phyloP scores from a whole-genome alignment of 2,329 filamentous ascomycete species.

The Zasmidium cellare region DNA sequence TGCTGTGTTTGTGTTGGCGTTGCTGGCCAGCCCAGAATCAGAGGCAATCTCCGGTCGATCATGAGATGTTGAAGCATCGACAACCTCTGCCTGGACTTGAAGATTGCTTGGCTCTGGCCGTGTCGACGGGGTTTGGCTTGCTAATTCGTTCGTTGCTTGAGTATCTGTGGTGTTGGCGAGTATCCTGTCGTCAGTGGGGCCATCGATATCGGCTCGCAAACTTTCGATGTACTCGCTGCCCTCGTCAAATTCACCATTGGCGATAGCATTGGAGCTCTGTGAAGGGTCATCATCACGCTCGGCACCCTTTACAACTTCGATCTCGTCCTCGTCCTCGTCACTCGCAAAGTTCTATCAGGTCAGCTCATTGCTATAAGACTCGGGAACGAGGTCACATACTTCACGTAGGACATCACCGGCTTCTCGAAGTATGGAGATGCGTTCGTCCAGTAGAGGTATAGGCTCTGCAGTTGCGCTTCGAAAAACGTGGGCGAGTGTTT shows the following conservation, averaged over 20 bases:
- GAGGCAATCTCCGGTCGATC: constrained; percentile 16
- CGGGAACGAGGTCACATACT: constrained; percentile 11
- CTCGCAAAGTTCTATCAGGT: constrained; percentile 20
- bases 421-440: constrained; percentile 77
- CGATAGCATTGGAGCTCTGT: neutral
- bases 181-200: neutral
- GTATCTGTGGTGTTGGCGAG: neutral
- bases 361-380: constrained; percentile 1
- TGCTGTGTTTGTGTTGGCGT: neutral
- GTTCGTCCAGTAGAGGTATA: constrained; percentile 79
- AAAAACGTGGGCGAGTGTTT: constrained; percentile 75
- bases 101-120: neutral
- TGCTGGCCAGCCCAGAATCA: constrained; percentile 6
- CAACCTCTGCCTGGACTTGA: neutral
- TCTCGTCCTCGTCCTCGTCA: constrained; percentile 13
- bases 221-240: neutral
- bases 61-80: neutral
- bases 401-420: constrained; percentile 70
- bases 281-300: neutral
- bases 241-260: neutral
- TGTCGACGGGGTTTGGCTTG: neutral
- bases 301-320: neutral
- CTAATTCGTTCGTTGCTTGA: neutral
- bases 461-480: constrained; percentile 81
- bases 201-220: constrained; percentile 2